Evolutionary conservation across 2,329 filamentous ascomycete genomes (phyloP).

Genomic region (Aureobasidium sp.): DNA sequence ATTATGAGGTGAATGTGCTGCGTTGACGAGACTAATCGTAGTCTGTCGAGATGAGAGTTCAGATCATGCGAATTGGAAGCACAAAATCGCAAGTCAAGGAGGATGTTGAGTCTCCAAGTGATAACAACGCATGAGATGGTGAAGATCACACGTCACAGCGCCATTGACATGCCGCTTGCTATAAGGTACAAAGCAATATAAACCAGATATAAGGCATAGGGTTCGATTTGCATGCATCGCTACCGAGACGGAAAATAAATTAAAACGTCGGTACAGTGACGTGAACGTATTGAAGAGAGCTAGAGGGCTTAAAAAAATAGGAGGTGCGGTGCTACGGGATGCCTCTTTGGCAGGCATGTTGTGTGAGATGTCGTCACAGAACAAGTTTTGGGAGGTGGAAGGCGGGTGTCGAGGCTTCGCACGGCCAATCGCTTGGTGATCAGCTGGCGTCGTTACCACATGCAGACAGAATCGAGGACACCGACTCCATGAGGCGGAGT

Average conservation of each 20-base stretch:
- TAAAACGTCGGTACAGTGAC: background rate
- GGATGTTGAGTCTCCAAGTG: background rate
- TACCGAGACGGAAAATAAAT: background rate
- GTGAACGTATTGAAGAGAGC: background rate
- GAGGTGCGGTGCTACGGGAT: background rate
- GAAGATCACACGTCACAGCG: conserved; percentile 13
- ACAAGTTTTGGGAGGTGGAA: conserved; percentile 4
- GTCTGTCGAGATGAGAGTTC: background rate
- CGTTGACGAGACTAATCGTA: background rate
- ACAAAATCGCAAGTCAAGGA: background rate
- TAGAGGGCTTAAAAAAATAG: background rate
- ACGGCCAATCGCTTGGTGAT: conserved; percentile 6
- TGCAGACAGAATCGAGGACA: background rate
- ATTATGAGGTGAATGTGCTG: background rate
- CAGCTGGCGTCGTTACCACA: conserved; percentile 2
- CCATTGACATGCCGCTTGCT: background rate
- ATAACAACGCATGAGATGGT: background rate
- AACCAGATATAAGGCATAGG: background rate
- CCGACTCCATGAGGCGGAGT: background rate
- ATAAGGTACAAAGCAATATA: conserved; percentile 10
- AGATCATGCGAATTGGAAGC: background rate
- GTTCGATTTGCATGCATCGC: background rate
- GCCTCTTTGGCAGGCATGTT: background rate
- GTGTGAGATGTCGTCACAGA: conserved; percentile 12
- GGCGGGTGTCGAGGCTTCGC: conserved; percentile 4